Conservation (phyloP, 2,329 filamentous ascomycete species). For the Pseudogymnoascus sp. region DNA sequence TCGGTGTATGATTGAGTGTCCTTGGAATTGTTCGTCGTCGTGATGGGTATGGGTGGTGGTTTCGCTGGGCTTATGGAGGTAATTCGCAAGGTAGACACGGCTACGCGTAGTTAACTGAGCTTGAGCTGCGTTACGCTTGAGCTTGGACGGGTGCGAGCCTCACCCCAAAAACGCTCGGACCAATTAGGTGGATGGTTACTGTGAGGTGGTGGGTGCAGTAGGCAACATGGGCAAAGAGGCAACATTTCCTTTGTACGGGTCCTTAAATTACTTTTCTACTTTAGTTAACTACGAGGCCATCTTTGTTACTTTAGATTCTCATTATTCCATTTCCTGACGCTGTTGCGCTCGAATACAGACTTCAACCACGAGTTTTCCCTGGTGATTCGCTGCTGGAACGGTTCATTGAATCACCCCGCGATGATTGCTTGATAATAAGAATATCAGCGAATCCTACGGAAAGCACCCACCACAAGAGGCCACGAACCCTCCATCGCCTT, state of each 20-base stretch:
- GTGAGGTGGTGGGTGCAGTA: neutral
- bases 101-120: constrained; percentile 12
- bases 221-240: neutral
- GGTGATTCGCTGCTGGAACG: neutral
- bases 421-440: constrained; percentile 20
- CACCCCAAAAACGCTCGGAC: constrained; percentile 6
- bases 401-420: constrained; percentile 20
- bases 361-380: neutral
- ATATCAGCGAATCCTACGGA: constrained; percentile 21
- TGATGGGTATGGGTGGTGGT: constrained; percentile 6
- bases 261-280: neutral
- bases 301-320: neutral
- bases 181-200: neutral
- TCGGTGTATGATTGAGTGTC: neutral
- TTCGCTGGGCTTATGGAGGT: constrained; percentile 9
- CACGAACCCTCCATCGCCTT: neutral
- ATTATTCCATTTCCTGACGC: neutral
- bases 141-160: neutral
- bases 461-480: constrained; percentile 9
- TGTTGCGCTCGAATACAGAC: neutral
- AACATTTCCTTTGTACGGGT: neutral
- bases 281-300: neutral
- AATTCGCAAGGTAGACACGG: constrained; percentile 25
- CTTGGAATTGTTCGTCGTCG: neutral
- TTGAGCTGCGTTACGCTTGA: constrained; percentile 5